These are phyloP conservation scores for Heritiera littoralis DNA, from an alignment of 345 rosid genomes.

Conservation along the genomic window DNA sequence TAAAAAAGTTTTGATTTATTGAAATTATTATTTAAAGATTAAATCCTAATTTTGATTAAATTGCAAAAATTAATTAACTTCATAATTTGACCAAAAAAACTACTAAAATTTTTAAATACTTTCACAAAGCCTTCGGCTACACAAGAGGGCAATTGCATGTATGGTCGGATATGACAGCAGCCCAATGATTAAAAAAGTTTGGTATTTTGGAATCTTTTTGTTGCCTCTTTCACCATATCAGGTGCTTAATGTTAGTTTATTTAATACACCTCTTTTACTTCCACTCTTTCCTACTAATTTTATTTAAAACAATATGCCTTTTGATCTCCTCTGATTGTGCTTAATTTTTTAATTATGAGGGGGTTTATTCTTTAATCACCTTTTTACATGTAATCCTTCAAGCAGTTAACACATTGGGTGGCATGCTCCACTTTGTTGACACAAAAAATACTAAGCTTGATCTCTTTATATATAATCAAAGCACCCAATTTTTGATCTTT, in stretches of 20 bases:
- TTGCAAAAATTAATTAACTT: no score
- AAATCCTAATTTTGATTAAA: no score
- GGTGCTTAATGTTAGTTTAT: constrained; percentile 9
- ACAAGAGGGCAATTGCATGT: constrained; percentile 9
- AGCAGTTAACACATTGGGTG: constrained; percentile 15
- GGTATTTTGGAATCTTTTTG: background rate
- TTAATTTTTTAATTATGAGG: background rate
- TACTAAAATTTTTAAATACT: no score
- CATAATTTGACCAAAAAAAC: no score
- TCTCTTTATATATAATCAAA: constrained; percentile 8
- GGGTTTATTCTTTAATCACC: background rate
- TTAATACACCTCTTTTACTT: background rate
- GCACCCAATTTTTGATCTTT: background rate
- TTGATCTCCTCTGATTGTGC: background rate
- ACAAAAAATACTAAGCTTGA: constrained; percentile 9
- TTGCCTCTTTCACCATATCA: constrained; percentile 4
- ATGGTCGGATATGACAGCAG: background rate
- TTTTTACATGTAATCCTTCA: background rate
- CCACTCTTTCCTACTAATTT: background rate
- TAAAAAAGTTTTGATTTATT: no score
- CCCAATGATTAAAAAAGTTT: background rate
- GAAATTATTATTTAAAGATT: no score
- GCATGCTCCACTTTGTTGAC: constrained; percentile 18
- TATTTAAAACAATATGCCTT: background rate
- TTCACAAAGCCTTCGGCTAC: background rate